phyloP scores from a whole-genome alignment of 495 filamentous ascomycete species.

The Trichoderma asperelloides region DNA sequence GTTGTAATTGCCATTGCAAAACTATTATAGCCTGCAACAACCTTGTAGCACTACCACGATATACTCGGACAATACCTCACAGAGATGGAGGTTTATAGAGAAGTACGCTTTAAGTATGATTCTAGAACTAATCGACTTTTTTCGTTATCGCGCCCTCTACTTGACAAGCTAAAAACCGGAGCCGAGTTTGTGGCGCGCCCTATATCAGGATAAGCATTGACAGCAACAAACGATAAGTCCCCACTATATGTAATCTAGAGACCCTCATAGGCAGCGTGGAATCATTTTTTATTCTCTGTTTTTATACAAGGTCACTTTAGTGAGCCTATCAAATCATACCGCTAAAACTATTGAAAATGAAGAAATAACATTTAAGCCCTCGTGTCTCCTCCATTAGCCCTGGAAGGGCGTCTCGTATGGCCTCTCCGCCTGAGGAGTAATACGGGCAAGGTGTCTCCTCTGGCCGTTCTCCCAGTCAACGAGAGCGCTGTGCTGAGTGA shows the following conservation, averaged over 20 bases:
- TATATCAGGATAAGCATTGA: background rate
- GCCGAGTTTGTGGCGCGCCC: background rate
- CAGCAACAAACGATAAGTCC: background rate
- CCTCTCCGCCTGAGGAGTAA: constrained; percentile 75
- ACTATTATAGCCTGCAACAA: background rate
- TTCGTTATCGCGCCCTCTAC: constrained; percentile 17
- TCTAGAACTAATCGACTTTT: background rate
- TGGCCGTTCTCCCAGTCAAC: constrained; percentile 73
- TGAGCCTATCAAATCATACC: background rate
- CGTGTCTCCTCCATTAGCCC: constrained; percentile 14
- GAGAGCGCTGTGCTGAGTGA: constrained; percentile 69
- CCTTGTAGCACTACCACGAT: constrained; percentile 9
- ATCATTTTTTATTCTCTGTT: background rate
- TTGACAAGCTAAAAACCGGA: constrained; percentile 11
- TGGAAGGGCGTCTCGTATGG: constrained; percentile 63
- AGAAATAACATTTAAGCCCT: background rate
- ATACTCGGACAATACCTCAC: background rate
- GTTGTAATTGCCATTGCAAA: background rate
- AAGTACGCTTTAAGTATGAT: background rate
- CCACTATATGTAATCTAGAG: background rate
- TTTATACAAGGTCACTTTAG: background rate
- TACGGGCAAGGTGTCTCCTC: constrained; percentile 70
- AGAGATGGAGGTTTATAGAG: background rate
- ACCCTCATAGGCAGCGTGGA: too few relatives aligned
- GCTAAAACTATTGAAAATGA: background rate